A percentile compares a stretch with the other conserved stretches of the same genome.
These are phyloP conservation scores for Colletotrichum lini DNA, from an alignment of 2,329 filamentous ascomycete species.

Conservation along the genomic window DNA sequence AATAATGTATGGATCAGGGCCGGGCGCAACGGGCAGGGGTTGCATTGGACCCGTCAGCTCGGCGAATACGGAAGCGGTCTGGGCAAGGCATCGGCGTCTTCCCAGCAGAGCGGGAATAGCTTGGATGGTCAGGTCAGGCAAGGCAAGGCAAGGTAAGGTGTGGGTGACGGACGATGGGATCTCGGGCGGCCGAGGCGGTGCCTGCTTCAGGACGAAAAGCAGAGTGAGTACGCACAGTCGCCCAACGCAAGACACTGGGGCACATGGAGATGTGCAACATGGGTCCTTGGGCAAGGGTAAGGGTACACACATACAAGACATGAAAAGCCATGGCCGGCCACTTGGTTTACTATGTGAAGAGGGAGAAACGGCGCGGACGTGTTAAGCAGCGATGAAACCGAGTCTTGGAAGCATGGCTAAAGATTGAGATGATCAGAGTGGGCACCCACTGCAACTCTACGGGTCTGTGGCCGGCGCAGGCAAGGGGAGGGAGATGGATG, in stretches of 20 bases:
- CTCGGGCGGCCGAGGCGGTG: constrained; percentile 38
- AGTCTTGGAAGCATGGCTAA: constrained; percentile 39
- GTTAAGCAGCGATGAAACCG: constrained; percentile 38
- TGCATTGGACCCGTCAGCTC: constrained; percentile 40
- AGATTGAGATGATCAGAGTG: constrained; percentile 37
- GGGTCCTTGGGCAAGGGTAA: constrained; percentile 28
- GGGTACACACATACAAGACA: constrained; percentile 6
- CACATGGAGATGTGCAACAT: constrained; percentile 42
- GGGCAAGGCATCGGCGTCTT: constrained; percentile 40
- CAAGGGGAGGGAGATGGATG: constrained; percentile 8
- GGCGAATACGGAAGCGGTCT: constrained; percentile 42
- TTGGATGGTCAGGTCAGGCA: constrained; percentile 35
- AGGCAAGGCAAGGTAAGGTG: constrained; percentile 31
- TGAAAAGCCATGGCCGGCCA: constrained; percentile 13
- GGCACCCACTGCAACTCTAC: constrained; percentile 32
- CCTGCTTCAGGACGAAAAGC: constrained; percentile 43
- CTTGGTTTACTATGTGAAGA: constrained; percentile 30
- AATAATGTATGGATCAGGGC: constrained; percentile 40
- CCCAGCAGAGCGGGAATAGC: constrained; percentile 40
- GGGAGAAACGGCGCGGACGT: constrained; percentile 37
- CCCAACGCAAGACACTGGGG: constrained; percentile 39
- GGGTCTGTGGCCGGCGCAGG: constrained; percentile 38
- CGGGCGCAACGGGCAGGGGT: constrained; percentile 34
- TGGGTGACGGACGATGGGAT: constrained; percentile 40
- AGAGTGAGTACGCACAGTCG: constrained; percentile 36